Evolutionary conservation across 768 basidiomycete species (phyloP).

Genomic region (Tricholoma furcatifolium): DNA sequence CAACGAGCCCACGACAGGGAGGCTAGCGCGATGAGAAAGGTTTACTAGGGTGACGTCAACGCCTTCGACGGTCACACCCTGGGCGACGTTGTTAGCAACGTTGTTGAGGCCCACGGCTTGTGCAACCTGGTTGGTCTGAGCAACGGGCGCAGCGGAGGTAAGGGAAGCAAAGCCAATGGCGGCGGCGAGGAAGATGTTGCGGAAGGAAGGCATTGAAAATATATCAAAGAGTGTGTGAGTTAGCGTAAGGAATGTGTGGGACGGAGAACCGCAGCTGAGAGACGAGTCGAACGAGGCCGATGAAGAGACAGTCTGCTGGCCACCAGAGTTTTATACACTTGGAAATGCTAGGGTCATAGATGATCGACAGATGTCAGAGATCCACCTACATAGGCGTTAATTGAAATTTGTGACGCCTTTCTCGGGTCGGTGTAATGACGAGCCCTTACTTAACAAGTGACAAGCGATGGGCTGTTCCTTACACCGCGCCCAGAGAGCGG

Average conservation of each 20-base stretch:
- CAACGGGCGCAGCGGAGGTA: not conserved
- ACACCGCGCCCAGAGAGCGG: too few species aligned
- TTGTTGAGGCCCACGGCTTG: not conserved
- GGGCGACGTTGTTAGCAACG: not conserved
- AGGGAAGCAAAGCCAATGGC: not conserved
- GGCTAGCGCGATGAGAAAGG: too few species aligned
- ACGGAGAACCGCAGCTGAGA: not conserved
- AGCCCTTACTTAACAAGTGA: too few species aligned
- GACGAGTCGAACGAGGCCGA: not conserved
- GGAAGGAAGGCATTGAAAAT: not conserved
- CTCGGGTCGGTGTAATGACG: too few species aligned
- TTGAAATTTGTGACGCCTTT: too few species aligned
- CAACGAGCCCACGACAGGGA: too few species aligned
- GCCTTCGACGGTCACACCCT: not conserved
- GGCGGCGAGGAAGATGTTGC: not conserved
- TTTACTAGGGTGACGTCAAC: not conserved
- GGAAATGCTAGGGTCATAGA: too few species aligned
- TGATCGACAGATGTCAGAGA: too few species aligned
- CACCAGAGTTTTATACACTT: too few species aligned
- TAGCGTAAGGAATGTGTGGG: not conserved
- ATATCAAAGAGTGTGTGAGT: conserved; percentile 3
- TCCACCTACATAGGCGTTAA: too few species aligned
- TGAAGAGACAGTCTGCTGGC: not conserved
- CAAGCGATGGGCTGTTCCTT: too few species aligned
- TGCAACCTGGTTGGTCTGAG: not conserved